Evolutionary conservation across 495 filamentous ascomycete species (phyloP).

Genomic region (Physcia stellaris): DNA sequence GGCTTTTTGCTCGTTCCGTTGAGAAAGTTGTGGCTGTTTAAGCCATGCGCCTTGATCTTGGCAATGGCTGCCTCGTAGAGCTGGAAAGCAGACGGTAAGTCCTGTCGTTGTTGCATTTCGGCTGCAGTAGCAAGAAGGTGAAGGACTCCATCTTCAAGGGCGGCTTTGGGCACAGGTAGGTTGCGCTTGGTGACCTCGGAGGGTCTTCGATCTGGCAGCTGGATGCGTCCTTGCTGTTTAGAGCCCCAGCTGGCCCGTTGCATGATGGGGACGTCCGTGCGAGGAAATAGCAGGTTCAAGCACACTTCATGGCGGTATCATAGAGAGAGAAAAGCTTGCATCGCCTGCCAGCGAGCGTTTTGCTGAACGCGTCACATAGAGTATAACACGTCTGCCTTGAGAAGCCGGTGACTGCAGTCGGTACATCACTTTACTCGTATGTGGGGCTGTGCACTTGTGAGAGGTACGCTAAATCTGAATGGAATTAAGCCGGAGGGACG

Average conservation of each 20-base stretch:
- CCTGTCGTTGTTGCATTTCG: slow-evolving; percentile 10
- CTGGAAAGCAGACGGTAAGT: slow-evolving; percentile 7
- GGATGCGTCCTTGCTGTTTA: slow-evolving; percentile 5
- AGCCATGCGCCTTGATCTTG: slow-evolving; percentile 4
- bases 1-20: slow-evolving; percentile 8
- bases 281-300: no score
- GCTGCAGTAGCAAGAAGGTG: slow-evolving; percentile 8
- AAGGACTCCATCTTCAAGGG: slow-evolving; percentile 8
- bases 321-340: no score
- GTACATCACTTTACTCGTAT: no score
- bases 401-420: no score
- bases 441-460: no score
- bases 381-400: no score
- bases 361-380: no score
- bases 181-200: slow-evolving; percentile 3
- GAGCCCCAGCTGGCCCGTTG: slow-evolving; percentile 10
- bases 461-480: no score
- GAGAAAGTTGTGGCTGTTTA: slow-evolving; percentile 5
- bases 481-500: no score
- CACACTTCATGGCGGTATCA: no score
- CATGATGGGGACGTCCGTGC: no score
- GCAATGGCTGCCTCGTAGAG: slow-evolving; percentile 9
- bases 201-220: slow-evolving; percentile 1
- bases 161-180: slow-evolving; percentile 4
- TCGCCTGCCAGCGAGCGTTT: no score